These are phyloP conservation scores for Colletotrichum somersetense DNA, from an alignment of 2,329 filamentous ascomycete genomes.

Conservation along the genomic window DNA sequence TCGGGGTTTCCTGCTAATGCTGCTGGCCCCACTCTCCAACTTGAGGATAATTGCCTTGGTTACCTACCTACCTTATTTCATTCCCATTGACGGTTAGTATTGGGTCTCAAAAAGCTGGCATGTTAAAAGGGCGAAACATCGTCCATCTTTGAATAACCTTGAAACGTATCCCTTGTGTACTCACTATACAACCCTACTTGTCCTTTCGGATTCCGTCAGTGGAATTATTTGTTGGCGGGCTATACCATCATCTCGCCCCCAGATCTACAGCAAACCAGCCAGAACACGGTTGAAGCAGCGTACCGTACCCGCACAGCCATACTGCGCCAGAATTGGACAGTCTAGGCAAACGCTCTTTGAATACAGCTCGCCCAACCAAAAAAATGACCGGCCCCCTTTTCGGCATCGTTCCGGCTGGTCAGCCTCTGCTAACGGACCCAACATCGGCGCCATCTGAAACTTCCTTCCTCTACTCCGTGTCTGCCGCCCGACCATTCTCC, in stretches of 20 bases:
- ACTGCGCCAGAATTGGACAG: background rate
- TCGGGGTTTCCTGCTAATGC: slow-evolving; percentile 19
- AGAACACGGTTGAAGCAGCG: background rate
- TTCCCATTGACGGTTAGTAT: background rate
- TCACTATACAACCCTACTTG: too few species aligned
- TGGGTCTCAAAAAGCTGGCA: background rate
- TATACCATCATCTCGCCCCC: background rate
- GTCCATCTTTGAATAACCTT: background rate
- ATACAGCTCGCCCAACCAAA: slow-evolving; percentile 1
- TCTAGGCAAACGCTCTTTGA: too few species aligned
- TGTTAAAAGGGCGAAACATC: background rate
- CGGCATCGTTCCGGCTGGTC: slow-evolving; percentile 72
- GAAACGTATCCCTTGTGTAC: background rate
- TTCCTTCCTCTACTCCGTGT: slow-evolving; percentile 68
- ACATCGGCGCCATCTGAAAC: slow-evolving; percentile 65
- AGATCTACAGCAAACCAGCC: background rate
- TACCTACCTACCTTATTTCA: background rate
- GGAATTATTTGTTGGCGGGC: background rate
- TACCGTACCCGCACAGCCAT: background rate
- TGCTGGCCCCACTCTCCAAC: slow-evolving; percentile 12
- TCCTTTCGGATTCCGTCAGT: background rate
- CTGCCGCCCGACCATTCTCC: slow-evolving; percentile 69
- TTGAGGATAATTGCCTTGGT: slow-evolving; percentile 11
- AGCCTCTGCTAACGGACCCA: slow-evolving; percentile 67
- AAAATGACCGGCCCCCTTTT: slow-evolving; percentile 64